Conservation (phyloP, 2,329 filamentous ascomycete genomes). For the Hypoxylon sp. region DNA sequence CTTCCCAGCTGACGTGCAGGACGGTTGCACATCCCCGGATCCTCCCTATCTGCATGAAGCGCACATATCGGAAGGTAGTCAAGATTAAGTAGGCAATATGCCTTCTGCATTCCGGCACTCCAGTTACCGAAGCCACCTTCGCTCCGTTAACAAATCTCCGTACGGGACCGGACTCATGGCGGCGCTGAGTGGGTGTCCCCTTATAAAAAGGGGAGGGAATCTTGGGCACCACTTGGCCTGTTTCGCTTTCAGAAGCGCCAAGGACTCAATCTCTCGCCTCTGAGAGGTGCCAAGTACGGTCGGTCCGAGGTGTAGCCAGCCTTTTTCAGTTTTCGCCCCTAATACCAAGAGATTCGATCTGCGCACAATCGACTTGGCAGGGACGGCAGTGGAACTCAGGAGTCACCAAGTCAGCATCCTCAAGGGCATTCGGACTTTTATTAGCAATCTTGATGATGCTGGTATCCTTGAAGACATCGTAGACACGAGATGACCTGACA, state of each 20-base stretch:
- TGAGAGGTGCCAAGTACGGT: conserved; percentile 43
- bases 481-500: conserved; percentile 14
- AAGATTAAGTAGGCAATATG: conserved; percentile 23
- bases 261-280: conserved; percentile 32
- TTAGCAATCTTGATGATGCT: conserved; percentile 25
- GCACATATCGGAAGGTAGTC: conserved; percentile 37
- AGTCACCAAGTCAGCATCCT: conserved; percentile 26
- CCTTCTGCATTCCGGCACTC: conserved; percentile 29
- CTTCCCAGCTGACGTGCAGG: conserved; percentile 41
- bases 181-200: conserved; percentile 16
- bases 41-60: conserved; percentile 32
- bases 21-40: conserved; percentile 36
- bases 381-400: conserved; percentile 47
- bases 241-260: conserved; percentile 39
- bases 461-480: conserved; percentile 30
- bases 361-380: conserved; percentile 50
- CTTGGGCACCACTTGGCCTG: conserved; percentile 28
- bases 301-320: conserved; percentile 44
- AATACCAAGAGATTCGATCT: conserved; percentile 49
- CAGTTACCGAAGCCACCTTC: conserved; percentile 31
- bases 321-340: conserved; percentile 15
- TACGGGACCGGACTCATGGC: conserved; percentile 27
- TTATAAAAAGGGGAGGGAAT: conserved; percentile 19
- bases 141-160: conserved; percentile 33
- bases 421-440: conserved; percentile 30